Conservation (phyloP, 768 basidiomycete genomes). For the Fibroporia radiculosa region DNA sequence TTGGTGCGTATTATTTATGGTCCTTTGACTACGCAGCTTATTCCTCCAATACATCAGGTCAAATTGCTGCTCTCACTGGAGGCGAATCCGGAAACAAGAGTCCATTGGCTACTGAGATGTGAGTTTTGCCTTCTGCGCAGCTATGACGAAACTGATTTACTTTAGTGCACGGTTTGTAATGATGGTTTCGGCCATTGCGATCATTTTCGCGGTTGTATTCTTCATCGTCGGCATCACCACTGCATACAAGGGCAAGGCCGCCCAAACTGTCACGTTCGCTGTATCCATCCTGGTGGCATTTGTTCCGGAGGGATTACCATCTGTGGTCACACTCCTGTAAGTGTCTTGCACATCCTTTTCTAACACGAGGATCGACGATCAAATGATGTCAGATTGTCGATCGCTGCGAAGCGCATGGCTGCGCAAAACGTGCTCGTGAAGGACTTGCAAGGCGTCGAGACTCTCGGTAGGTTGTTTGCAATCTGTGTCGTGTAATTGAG, state of each 20-base stretch:
- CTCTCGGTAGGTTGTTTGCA: conserved; percentile 32
- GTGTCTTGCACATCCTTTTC: conserved; percentile 1
- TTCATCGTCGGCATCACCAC: conserved; percentile 61
- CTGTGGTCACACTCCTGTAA: conserved; percentile 53
- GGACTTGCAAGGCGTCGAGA: conserved; percentile 67
- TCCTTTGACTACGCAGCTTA: too few species aligned
- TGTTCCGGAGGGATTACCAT: conserved; percentile 57
- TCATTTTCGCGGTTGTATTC: conserved; percentile 55
- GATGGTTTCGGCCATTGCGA: conserved; percentile 53
- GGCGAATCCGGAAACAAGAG: conserved; percentile 58
- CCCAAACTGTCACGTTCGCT: conserved; percentile 54
- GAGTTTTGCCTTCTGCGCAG: conserved; percentile 12
- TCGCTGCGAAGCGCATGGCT: conserved; percentile 67
- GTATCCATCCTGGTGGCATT: conserved; percentile 56
- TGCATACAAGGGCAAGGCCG: conserved; percentile 54
- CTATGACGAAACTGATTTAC: conserved; percentile 1
- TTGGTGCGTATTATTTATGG: conserved; percentile 33
- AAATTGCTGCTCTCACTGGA: conserved; percentile 62
- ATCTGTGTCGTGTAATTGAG: neutral
- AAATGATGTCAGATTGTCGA: conserved; percentile 34
- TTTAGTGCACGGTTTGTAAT: conserved; percentile 51
- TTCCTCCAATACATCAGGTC: conserved; percentile 30
- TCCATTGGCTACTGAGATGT: conserved; percentile 64
- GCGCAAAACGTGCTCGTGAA: conserved; percentile 67
- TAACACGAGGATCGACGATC: neutral